Evolutionary conservation across 495 filamentous ascomycete species (phyloP), one percentile per base, ranked within the genome.

Genomic region (Friedmanniomyces simplex): DNA sequence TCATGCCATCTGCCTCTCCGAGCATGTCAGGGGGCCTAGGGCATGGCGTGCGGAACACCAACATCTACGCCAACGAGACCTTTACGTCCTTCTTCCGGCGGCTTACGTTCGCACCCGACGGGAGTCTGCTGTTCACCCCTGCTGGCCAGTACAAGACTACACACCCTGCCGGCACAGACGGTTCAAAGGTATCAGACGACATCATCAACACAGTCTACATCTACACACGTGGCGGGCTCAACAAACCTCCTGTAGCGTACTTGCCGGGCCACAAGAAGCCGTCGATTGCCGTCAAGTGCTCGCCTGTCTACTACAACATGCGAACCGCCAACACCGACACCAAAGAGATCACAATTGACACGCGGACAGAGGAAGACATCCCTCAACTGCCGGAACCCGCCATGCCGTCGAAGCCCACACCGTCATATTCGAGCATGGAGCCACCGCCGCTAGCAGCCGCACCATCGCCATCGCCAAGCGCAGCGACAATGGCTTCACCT

Each of bases 211-310:
- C 94, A 0, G 94, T 97, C 26, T 99, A 97, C 71, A 89, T 99
- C 47, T 99, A 99, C 67, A 96, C 91, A 0, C 80, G 94, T 57
- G 94, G 89, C 18, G 94, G 94, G 13, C 87, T 99, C 64, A 97
- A 95, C 70, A 96, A 91, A 68, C 90, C 94, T 14, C 94, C 94
- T 16, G 87, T 99, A 56, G 89, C 94, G n/a, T 91, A 96, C 72
- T 79, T 99, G 30, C 94, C 94, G 0, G 94, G 93, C 1, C 91
- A 96, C 65, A 99, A 96, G 76, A 99, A 99, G 67, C 91, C 94
- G 10, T 99, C 94, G 1, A 88, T 99, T 13, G 94, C 89, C 3
- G 88, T 99, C 46, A 85, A 86, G 67, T 99, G 93, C 70, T 99
- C 91, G 1, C 91, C 94, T 0, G 71, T 96, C 1, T 83, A 85